These are phyloP conservation scores for Tephrocybe sp. DNA, from an alignment of 768 basidiomycete genomes.

Conservation along the genomic window DNA sequence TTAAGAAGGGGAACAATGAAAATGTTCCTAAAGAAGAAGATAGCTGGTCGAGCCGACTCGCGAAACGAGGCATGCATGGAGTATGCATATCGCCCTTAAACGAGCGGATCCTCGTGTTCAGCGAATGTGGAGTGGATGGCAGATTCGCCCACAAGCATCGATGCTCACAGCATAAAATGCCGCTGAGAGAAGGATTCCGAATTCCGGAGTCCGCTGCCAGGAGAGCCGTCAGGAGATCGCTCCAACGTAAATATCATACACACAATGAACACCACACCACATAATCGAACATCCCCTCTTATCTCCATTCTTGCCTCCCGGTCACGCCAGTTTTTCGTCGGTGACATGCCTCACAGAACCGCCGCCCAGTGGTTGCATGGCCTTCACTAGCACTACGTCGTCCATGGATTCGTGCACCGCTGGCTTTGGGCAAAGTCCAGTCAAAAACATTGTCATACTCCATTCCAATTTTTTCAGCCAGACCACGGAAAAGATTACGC, in stretches of 20 bases:
- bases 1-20: no score
- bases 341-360: slow-evolving; percentile 41
- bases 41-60: not conserved
- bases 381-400: slow-evolving; percentile 19
- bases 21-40: not conserved
- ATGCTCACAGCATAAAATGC: no score
- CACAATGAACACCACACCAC: slow-evolving; percentile 5
- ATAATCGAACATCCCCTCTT: not conserved
- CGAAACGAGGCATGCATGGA: not conserved
- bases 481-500: slow-evolving; percentile 63
- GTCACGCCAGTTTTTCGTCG: slow-evolving; percentile 21
- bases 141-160: no score
- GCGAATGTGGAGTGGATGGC: no score
- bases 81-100: not conserved
- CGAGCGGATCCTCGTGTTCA: not conserved
- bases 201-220: not conserved
- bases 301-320: slow-evolving; percentile 17
- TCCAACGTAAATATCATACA: not conserved
- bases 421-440: slow-evolving; percentile 32
- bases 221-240: not conserved
- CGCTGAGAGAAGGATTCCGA: no score
- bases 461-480: slow-evolving; percentile 52
- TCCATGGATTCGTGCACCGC: slow-evolving; percentile 14
- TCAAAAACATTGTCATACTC: slow-evolving; percentile 51
- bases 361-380: slow-evolving; percentile 16